phyloP scores from a whole-genome alignment of 768 basidiomycete species.

The Boletus speciosus region DNA sequence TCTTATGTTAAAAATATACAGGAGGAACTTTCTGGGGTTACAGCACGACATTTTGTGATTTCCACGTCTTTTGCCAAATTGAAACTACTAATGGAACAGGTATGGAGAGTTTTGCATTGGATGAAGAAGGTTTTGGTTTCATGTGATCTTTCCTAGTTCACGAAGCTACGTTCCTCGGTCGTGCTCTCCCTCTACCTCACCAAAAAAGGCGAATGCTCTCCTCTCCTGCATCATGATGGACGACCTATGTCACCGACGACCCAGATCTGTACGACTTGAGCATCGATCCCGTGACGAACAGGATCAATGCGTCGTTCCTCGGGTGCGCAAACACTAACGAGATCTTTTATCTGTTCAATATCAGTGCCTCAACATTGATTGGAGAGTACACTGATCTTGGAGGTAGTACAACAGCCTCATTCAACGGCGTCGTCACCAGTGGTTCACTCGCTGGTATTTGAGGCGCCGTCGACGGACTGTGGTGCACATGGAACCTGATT shows the following conservation, averaged over 20 bases:
- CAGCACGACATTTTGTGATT: constrained; percentile 9
- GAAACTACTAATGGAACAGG: constrained; percentile 10
- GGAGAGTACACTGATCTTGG: constrained; percentile 8
- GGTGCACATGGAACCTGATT: no score
- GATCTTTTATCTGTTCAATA: constrained; percentile 7
- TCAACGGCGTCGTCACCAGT: background rate
- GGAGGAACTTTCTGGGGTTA: constrained; percentile 10
- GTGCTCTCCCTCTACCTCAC: constrained; percentile 4
- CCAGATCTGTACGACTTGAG: background rate
- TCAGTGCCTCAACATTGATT: background rate
- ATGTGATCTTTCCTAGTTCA: constrained; percentile 1
- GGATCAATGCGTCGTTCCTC: background rate
- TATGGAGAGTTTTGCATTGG: background rate
- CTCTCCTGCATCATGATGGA: background rate
- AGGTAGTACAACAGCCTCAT: constrained; percentile 9
- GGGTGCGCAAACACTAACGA: constrained; percentile 3
- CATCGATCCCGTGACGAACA: background rate
- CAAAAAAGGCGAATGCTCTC: background rate
- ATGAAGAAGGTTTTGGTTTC: no score
- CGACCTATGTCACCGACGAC: constrained; percentile 13
- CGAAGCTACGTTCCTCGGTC: constrained; percentile 13
- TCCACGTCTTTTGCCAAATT: constrained; percentile 12
- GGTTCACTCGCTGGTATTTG: background rate
- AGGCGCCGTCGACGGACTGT: background rate
- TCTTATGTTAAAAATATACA: constrained; percentile 6